These are phyloP conservation scores for Lentinula lateritia DNA, from an alignment of 768 basidiomycete species.

Conservation along the genomic window DNA sequence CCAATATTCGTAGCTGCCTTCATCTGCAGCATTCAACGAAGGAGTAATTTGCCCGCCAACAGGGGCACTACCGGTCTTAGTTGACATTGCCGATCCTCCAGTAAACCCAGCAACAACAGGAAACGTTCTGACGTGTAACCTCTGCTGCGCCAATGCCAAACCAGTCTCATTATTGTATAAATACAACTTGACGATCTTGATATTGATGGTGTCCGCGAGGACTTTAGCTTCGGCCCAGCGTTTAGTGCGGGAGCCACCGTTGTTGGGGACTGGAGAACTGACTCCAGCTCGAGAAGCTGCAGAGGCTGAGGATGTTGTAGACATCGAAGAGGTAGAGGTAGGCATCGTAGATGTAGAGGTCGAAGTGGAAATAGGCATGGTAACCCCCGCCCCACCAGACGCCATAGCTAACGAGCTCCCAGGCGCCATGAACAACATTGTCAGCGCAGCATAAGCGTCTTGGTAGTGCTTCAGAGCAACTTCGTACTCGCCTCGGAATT, in stretches of 20 bases:
- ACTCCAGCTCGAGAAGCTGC: too few species aligned
- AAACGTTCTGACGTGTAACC: constrained; percentile 82
- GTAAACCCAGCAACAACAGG: constrained; percentile 53
- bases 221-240: constrained; percentile 99
- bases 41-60: neutral
- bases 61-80: neutral
- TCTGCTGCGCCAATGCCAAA: constrained; percentile 77
- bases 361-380: constrained; percentile 60
- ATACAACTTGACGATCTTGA: constrained; percentile 91
- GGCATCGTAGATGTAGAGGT: neutral
- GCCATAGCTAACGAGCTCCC: constrained; percentile 84
- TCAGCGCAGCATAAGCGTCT: constrained; percentile 11
- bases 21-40: constrained; percentile 19
- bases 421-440: constrained; percentile 9
- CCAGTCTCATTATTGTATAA: constrained; percentile 87
- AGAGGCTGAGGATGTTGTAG: too few species aligned
- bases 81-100: neutral
- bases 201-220: constrained; percentile 85
- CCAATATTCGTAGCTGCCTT: constrained; percentile 97
- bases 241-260: constrained; percentile 33
- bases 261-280: neutral
- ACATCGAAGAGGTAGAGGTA: too few species aligned
- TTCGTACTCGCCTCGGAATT: constrained; percentile 90
- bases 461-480: constrained; percentile 77
- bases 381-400: constrained; percentile 75